These are phyloP conservation scores for Calonectria hongkongensis DNA, from an alignment of 2,329 filamentous ascomycete species.

Conservation along the genomic window DNA sequence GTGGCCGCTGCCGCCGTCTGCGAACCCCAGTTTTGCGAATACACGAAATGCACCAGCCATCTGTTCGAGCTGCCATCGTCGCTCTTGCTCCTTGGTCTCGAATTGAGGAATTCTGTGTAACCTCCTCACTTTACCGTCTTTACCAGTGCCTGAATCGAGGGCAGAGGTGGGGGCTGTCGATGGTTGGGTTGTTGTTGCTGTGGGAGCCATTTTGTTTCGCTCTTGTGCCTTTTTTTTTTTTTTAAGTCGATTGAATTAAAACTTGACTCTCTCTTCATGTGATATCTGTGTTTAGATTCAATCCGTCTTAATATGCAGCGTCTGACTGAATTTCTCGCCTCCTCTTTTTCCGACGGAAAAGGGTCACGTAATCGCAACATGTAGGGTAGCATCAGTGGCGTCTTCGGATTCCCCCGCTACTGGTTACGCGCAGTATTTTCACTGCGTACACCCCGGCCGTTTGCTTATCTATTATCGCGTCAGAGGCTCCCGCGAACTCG, in stretches of 20 bases:
- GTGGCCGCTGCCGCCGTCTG: conserved; percentile 68
- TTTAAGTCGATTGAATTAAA: background rate
- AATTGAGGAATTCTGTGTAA: conserved; percentile 49
- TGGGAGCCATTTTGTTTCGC: conserved; percentile 41
- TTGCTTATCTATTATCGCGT: background rate
- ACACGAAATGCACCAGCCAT: conserved; percentile 68
- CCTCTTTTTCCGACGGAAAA: background rate
- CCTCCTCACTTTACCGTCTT: conserved; percentile 42
- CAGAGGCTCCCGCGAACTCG: background rate
- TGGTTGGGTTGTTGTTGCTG: conserved; percentile 29
- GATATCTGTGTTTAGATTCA: background rate
- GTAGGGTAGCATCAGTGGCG: conserved; percentile 19
- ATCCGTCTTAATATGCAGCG: background rate
- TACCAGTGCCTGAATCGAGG: conserved; percentile 39
- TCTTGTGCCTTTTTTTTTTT: background rate
- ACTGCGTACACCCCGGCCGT: background rate
- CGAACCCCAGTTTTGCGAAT: conserved; percentile 67
- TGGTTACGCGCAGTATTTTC: background rate
- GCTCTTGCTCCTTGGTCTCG: conserved; percentile 48
- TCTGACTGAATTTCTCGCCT: conserved; percentile 4
- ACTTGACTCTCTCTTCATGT: background rate
- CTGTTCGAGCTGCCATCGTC: conserved; percentile 60
- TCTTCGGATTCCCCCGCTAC: conserved; percentile 5
- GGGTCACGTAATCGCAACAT: conserved; percentile 21
- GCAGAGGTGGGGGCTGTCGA: conserved; percentile 24